Conservation (phyloP, 2,329 filamentous ascomycete species). For the Cadophora malorum region DNA sequence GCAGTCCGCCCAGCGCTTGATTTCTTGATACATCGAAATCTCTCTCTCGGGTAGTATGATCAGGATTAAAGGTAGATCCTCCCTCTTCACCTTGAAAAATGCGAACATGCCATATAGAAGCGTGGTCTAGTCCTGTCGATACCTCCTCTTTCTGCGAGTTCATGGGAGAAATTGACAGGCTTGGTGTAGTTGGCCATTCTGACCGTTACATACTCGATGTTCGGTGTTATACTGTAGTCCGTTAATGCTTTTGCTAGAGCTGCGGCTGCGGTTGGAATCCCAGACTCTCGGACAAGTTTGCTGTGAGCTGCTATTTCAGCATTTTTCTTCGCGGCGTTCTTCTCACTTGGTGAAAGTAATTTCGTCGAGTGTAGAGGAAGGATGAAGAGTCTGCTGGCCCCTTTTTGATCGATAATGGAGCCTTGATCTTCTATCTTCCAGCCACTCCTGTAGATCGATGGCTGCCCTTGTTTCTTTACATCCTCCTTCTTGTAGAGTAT, state of each 20-base stretch:
- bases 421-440: slow-evolving; percentile 2
- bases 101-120: background rate
- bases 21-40: slow-evolving; percentile 16
- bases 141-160: no score
- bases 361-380: background rate
- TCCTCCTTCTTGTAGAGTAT: background rate
- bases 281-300: no score
- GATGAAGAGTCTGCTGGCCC: background rate
- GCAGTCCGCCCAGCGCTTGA: slow-evolving; percentile 32
- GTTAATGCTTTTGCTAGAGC: no score
- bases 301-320: no score
- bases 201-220: no score
- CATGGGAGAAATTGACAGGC: no score
- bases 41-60: slow-evolving; percentile 17
- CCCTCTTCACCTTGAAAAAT: background rate
- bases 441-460: background rate
- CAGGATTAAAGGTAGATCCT: background rate
- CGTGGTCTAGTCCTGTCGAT: background rate
- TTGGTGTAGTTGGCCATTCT: no score
- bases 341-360: no score
- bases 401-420: background rate
- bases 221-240: no score
- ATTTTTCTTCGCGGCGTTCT: no score
- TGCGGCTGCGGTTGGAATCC: no score
- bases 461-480: background rate